Base-by-base conservation (phyloP, 352 stramenopile genomes). In the Phytophthora lateralis region DNA sequence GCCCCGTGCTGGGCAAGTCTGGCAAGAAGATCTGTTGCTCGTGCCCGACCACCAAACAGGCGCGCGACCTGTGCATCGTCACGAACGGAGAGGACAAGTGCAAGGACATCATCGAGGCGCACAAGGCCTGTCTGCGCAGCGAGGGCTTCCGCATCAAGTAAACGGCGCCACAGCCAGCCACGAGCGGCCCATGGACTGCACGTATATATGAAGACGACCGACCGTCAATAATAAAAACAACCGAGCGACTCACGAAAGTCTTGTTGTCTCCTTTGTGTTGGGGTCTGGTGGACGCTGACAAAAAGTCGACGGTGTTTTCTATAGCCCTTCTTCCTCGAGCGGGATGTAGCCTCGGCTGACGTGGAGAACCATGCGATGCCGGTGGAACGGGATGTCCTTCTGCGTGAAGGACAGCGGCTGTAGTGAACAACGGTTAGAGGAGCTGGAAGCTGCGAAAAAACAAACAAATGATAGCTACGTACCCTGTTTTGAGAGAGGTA, bases 11-110 rank as follows among this genome's bases (percentile, higher is more conserved):
- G 24, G 89, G 89, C 63, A 99, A 98, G 80, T 98, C 93, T 0
- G 95, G 96, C 62, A 98, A 98, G 80, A 98, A 98, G 77, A 99
- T 99, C 63, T 99, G 97, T 78, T 99, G 97, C 75, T 98, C 93
- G 46, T 99, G 97, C 67, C 97, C 97, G 17, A 96, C 98, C 24
- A 99, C 96, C 27, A 98, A 98, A 77, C 78, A 97, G 71, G 90
- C 76, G 55, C 88, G 93, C 42, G 93, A 98, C 63, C 63, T 97
- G 54, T 98, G 93, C 78, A 84, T 98, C 49, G 76, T 98, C 48
- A 89, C 65, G 57, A 96, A 98, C 71, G 93, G 93, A 59, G 78
- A 98, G 61, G 90, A 97, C 1, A 49, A 82, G 61, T 99, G 97
- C 79, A 88, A 94, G 56, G 93, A 98, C 37, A 72, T 98, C 38